Evolutionary conservation across 108 stramenopile genomes (phyloP).

Genomic region (Fragilariopsis cylindrus): DNA sequence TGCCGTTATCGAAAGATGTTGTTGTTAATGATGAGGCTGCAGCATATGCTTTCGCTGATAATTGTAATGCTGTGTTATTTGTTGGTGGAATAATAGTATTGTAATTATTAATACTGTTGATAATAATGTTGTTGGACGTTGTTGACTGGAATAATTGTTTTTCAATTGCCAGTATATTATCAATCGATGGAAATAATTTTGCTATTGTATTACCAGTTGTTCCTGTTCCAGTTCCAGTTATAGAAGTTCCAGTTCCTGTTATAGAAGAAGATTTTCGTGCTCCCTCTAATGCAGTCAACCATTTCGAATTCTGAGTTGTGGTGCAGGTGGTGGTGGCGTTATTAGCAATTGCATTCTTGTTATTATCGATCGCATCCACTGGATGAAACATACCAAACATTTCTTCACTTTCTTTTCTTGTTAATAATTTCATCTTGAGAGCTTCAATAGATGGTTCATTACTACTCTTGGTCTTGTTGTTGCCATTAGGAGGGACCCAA

Average conservation of each 20-base stretch:
- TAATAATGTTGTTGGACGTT: no score
- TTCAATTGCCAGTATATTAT: background rate
- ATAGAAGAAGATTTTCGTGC: background rate
- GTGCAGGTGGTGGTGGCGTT: background rate
- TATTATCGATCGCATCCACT: background rate
- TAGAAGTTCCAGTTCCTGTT: background rate
- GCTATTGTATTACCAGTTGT: background rate
- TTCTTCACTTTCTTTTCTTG: background rate
- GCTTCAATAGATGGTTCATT: background rate
- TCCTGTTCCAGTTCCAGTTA: background rate
- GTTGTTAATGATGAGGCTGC: background rate
- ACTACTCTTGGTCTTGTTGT: background rate
- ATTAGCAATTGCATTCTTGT: background rate
- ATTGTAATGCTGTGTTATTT: no score
- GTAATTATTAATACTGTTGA: no score
- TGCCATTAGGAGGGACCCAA: background rate
- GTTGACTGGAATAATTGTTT: background rate
- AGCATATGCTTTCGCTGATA: no score
- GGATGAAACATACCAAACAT: slow-evolving; percentile 9
- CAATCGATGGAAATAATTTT: background rate
- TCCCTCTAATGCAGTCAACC: background rate
- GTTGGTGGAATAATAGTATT: no score
- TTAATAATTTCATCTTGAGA: background rate
- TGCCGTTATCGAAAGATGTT: background rate
- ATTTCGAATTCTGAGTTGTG: background rate